phyloP scores from a whole-genome alignment of 768 basidiomycete species.

The Tubosaeta brunneosetosa region DNA sequence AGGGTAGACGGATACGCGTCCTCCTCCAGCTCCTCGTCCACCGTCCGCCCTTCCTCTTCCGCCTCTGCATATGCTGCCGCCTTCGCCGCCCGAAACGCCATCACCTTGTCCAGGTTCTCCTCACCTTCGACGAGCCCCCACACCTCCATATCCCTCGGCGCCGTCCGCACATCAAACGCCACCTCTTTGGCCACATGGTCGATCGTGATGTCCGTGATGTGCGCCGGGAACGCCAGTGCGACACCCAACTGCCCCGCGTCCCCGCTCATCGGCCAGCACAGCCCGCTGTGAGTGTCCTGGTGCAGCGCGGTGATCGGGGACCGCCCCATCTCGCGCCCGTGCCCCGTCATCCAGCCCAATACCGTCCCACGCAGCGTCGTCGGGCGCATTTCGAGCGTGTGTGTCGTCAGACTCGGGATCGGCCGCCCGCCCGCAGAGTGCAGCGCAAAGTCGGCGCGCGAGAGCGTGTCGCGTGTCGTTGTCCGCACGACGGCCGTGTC shows the following conservation, averaged over 20 bases:
- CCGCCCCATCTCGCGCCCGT: slow-evolving; percentile 61
- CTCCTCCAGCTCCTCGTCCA: slow-evolving; percentile 26
- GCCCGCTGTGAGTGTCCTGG: slow-evolving; percentile 74
- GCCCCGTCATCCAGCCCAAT: slow-evolving; percentile 55
- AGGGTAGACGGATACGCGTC: slow-evolving; percentile 46
- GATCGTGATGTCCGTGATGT: slow-evolving; percentile 65
- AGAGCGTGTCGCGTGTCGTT: slow-evolving; percentile 71
- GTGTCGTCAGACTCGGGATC: slow-evolving; percentile 78
- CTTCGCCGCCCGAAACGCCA: slow-evolving; percentile 49
- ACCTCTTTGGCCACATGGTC: slow-evolving; percentile 86
- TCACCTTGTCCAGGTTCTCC: slow-evolving; percentile 62
- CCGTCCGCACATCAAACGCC: slow-evolving; percentile 74
- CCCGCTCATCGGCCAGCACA: slow-evolving; percentile 93
- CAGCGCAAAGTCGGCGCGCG: slow-evolving; percentile 79
- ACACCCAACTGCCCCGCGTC: slow-evolving; percentile 79
- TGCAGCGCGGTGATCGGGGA: slow-evolving; percentile 87
- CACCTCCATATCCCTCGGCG: slow-evolving; percentile 83
- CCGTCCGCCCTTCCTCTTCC: slow-evolving; percentile 24
- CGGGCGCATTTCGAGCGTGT: slow-evolving; percentile 67
- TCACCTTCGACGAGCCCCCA: slow-evolving; percentile 84
- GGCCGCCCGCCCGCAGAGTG: slow-evolving; percentile 77
- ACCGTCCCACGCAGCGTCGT: slow-evolving; percentile 44
- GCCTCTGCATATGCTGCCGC: slow-evolving; percentile 32
- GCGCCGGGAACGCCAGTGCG: slow-evolving; percentile 56
- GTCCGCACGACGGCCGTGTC: slow-evolving; percentile 65